A percentile compares a stretch with the other conserved stretches of the same genome.
Evolutionary conservation across 179 eudicot genomes (phyloP).

Genomic region (Nepenthes alata): DNA sequence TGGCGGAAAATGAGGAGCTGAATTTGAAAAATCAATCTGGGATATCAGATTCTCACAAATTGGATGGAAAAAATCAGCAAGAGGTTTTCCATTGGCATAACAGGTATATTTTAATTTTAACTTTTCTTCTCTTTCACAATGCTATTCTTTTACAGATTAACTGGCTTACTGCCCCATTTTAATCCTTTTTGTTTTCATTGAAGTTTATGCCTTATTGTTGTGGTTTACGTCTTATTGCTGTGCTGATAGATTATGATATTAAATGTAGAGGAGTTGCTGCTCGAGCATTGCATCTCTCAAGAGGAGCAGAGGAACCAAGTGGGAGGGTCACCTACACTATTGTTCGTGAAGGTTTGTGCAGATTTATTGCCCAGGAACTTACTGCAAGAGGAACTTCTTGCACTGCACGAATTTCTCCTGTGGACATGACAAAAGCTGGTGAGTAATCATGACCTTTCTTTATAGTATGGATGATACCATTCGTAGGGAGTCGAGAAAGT

Average conservation of each 20-base stretch:
- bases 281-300: conserved; percentile 94
- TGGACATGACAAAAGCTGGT: conserved; percentile 84
- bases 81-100: conserved; percentile 87
- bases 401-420: conserved; percentile 75
- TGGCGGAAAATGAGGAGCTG: conserved; percentile 46
- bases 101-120: conserved; percentile 32
- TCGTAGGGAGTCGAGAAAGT: too few species aligned
- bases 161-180: too few species aligned
- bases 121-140: too few species aligned
- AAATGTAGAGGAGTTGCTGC: conserved; percentile 97
- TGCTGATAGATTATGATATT: not conserved
- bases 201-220: too few species aligned
- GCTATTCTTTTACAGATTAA: too few species aligned
- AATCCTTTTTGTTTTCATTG: too few species aligned
- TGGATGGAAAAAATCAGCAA: conserved; percentile 48
- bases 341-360: conserved; percentile 94
- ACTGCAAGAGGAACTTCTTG: conserved; percentile 86
- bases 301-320: conserved; percentile 99
- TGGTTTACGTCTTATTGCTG: too few species aligned
- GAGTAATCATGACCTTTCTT: conserved; percentile 6
- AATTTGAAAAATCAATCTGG: conserved; percentile 41
- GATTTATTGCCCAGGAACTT: conserved; percentile 89
- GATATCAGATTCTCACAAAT: conserved; percentile 38
- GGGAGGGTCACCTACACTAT: conserved; percentile 97
- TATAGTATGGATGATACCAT: not conserved